These are phyloP conservation scores for Hyparrhenia diplandra DNA, from an alignment of 176 grass and related monocot genomes.

Conservation along the genomic window DNA sequence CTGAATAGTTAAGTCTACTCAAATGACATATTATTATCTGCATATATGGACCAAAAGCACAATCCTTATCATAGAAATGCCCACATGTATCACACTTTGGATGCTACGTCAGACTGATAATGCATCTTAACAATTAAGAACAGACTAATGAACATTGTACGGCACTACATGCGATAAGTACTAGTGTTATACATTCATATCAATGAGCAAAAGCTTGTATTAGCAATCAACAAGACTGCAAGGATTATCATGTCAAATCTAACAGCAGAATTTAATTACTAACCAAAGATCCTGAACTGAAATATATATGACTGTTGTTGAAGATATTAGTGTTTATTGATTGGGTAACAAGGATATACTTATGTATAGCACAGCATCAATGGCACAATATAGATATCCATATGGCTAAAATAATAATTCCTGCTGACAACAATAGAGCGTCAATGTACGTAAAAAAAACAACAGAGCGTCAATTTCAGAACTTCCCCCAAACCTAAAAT, in stretches of 20 bases:
- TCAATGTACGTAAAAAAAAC: no score
- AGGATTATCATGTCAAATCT: neutral
- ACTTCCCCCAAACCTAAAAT: neutral
- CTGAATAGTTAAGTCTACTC: neutral
- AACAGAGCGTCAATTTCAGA: no score
- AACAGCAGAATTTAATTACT: neutral
- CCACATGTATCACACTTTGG: neutral
- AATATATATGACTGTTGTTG: neutral
- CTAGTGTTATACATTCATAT: neutral
- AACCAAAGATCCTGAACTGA: constrained; percentile 3
- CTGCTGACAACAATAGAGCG: neutral
- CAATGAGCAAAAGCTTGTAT: neutral
- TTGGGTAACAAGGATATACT: neutral
- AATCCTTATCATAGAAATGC: neutral
- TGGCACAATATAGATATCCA: neutral
- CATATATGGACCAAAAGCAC: neutral
- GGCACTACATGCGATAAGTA: no score
- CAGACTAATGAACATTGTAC: neutral
- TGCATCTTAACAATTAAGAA: constrained; percentile 1
- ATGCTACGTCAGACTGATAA: neutral
- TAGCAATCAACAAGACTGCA: neutral
- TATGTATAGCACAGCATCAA: neutral
- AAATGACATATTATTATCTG: neutral
- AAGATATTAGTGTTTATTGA: no score
- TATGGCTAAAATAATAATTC: constrained; percentile 12